Evolutionary conservation across 1,284 basidiomycete species (phyloP).

Genomic region (Ceratobasidium sp.): DNA sequence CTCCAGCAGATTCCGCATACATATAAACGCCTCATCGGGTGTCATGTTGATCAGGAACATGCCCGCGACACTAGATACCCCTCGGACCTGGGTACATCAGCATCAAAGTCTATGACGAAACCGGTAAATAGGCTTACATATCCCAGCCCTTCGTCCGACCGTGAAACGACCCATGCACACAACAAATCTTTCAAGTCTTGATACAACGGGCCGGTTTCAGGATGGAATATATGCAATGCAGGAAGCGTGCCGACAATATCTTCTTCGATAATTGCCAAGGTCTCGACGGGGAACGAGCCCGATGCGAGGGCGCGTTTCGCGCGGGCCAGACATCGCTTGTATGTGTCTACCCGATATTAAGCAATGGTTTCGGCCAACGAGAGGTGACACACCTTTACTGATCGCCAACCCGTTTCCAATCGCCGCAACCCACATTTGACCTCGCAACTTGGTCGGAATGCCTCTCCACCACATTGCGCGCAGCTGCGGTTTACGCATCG

Average conservation of each 20-base stretch:
- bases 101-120: not conserved
- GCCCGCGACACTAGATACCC: conserved; percentile 65
- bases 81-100: conserved; percentile 40
- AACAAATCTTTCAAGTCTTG: conserved; percentile 86
- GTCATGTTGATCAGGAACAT: conserved; percentile 92
- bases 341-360: conserved; percentile 64
- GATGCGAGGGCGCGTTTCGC: conserved; percentile 74
- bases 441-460: conserved; percentile 82
- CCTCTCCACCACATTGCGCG: conserved; percentile 91
- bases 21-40: conserved; percentile 78
- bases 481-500: conserved; percentile 63
- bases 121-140: conserved; percentile 60
- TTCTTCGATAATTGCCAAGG: conserved; percentile 74
- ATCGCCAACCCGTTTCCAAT: conserved; percentile 89
- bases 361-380: not conserved
- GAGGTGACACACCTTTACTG: conserved; percentile 70
- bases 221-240: conserved; percentile 85
- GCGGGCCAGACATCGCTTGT: conserved; percentile 72
- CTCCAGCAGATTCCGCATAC: conserved; percentile 87
- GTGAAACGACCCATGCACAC: conserved; percentile 88
- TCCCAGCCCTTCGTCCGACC: conserved; percentile 85
- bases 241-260: conserved; percentile 86
- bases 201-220: conserved; percentile 79
- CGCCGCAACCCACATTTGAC: conserved; percentile 85
- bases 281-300: conserved; percentile 75